Conservation (phyloP, 2,329 filamentous ascomycete species). For the Pseudogymnoascus sp. region DNA sequence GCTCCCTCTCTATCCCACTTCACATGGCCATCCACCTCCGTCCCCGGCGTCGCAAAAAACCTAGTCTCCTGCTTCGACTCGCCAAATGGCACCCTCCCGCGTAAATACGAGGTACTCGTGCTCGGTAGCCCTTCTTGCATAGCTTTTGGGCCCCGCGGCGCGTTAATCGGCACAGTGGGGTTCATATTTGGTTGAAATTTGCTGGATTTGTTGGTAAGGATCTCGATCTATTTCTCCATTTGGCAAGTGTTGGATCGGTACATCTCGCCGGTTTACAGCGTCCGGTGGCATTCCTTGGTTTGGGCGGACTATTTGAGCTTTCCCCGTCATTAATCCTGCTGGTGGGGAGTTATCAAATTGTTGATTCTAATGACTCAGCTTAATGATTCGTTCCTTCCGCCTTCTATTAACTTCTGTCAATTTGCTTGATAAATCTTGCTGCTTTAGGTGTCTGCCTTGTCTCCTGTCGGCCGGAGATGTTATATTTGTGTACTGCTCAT, state of each 20-base stretch:
- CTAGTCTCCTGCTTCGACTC: too few species aligned
- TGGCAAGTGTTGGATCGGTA: slow-evolving; percentile 22
- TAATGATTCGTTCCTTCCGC: slow-evolving; percentile 34
- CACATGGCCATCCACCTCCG: too few species aligned
- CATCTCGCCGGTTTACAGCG: slow-evolving; percentile 24
- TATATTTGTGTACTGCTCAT: too few species aligned
- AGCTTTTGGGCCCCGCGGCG: too few species aligned
- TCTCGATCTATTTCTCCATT: slow-evolving; percentile 20
- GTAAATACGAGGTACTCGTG: too few species aligned
- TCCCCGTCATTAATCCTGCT: slow-evolving; percentile 22
- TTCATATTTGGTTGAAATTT: slow-evolving; percentile 34
- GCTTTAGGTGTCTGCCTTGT: slow-evolving; percentile 38
- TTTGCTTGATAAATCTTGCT: slow-evolving; percentile 42
- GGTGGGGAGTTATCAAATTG: too few species aligned
- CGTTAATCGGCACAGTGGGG: too few species aligned
- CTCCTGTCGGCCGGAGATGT: slow-evolving; percentile 38
- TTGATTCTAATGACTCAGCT: slow-evolving; percentile 15
- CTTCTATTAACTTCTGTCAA: slow-evolving; percentile 44
- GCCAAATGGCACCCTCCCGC: too few species aligned
- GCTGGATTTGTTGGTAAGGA: slow-evolving; percentile 25
- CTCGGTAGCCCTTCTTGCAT: too few species aligned
- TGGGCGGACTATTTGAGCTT: slow-evolving; percentile 21
- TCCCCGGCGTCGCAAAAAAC: too few species aligned
- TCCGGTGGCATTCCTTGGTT: slow-evolving; percentile 23
- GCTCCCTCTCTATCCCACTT: too few species aligned